Conservation (phyloP, 441 rosid species). For the Omphalea diandra region DNA sequence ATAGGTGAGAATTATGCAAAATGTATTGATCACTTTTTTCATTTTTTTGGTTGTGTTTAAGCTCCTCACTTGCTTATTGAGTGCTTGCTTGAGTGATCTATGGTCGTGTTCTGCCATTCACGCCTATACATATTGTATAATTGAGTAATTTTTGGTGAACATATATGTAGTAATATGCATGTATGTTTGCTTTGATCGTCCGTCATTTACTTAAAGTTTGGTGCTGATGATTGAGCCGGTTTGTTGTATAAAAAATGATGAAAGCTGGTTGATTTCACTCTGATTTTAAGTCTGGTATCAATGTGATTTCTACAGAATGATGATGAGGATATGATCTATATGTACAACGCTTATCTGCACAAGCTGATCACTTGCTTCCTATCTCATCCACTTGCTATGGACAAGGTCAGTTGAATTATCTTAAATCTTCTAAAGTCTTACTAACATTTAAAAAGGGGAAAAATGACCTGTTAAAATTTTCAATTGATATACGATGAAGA, state of each 20-base stretch:
- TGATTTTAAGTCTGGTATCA: slow-evolving; percentile 19
- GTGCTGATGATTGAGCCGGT: neutral
- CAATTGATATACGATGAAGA: neutral
- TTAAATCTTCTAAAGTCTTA: slow-evolving; percentile 1
- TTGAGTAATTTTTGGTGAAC: too few species aligned
- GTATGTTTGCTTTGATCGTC: neutral
- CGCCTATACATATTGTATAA: too few species aligned
- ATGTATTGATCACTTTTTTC: too few species aligned
- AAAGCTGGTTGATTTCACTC: neutral
- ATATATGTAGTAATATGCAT: too few species aligned
- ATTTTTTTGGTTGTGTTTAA: neutral
- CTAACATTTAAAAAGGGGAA: neutral
- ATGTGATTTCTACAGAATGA: slow-evolving; percentile 72
- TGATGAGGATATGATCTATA: slow-evolving; percentile 90
- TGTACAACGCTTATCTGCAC: slow-evolving; percentile 95
- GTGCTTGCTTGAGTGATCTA: neutral
- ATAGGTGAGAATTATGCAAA: neutral
- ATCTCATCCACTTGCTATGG: slow-evolving; percentile 87
- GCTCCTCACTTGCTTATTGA: neutral
- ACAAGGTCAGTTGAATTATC: slow-evolving; percentile 65
- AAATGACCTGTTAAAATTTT: neutral
- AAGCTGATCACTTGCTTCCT: slow-evolving; percentile 89
- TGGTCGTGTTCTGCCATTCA: slow-evolving; percentile 2
- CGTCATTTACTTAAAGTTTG: neutral
- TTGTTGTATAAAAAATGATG: neutral